Percentiles rank a stretch among this genome's conserved stretches.
Conservation (phyloP, 2,329 filamentous ascomycete genomes). For the Hypoxylon sp. region DNA sequence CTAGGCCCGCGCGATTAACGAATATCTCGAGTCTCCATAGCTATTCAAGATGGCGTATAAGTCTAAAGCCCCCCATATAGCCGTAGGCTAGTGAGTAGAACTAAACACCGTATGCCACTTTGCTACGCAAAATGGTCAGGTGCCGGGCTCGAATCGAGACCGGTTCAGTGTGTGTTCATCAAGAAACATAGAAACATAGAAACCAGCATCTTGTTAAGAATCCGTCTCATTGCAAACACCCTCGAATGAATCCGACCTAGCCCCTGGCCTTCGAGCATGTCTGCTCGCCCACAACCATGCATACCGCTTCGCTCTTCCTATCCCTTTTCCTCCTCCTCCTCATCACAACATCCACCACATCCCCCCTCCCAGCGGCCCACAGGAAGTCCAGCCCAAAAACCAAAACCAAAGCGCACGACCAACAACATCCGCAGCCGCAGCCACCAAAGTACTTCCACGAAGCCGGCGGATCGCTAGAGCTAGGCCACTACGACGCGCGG, state of each 20-base stretch:
- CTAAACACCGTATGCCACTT: conserved; percentile 9
- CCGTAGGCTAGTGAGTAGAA: conserved; percentile 1
- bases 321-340: conserved; percentile 4
- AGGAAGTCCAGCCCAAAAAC: not conserved
- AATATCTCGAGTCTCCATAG: conserved; percentile 7
- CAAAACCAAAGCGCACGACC: not conserved
- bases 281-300: conserved; percentile 26
- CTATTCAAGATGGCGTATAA: conserved; percentile 16
- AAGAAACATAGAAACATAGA: not conserved
- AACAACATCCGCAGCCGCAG: conserved; percentile 1
- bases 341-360: not conserved
- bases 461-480: conserved; percentile 70
- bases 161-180: not conserved
- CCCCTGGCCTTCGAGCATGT: conserved; percentile 11
- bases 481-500: conserved; percentile 81
- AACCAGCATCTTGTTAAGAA: not conserved
- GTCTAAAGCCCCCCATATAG: not conserved
- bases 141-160: conserved; percentile 5
- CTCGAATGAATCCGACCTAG: conserved; percentile 1
- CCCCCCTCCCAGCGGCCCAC: not conserved
- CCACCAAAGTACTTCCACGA: conserved; percentile 76
- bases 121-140: not conserved
- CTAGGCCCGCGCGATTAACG: not conserved
- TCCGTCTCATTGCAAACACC: not conserved
- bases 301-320: conserved; percentile 10